Conservation (phyloP, 2,329 filamentous ascomycete species). For the Madurella fahalii region DNA sequence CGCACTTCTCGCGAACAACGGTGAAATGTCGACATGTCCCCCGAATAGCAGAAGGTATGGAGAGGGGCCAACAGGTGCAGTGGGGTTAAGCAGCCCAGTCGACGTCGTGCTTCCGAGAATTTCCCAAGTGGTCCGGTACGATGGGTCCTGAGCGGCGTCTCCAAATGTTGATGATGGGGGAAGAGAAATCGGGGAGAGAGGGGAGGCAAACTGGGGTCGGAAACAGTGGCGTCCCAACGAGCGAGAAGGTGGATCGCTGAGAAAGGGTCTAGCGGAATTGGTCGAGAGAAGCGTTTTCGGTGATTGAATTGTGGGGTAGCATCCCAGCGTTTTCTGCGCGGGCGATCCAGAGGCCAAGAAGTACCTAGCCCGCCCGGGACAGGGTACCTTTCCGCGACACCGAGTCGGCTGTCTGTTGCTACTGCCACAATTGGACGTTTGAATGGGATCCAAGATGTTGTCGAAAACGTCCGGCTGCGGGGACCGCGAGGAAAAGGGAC, state of each 20-base stretch:
- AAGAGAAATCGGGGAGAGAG: conserved; percentile 15
- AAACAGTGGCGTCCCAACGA: conserved; percentile 8
- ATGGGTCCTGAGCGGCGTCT: conserved; percentile 4
- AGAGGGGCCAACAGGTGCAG: too few relatives aligned
- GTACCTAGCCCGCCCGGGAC: not conserved
- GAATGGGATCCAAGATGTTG: not conserved
- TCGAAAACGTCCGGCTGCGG: not conserved
- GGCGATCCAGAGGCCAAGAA: not conserved
- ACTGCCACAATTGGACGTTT: not conserved
- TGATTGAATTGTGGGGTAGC: conserved; percentile 14
- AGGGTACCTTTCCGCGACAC: not conserved
- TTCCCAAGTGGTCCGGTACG: not conserved
- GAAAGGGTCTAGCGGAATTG: conserved; percentile 2
- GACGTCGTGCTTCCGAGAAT: not conserved
- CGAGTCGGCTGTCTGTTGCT: not conserved
- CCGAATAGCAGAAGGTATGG: too few relatives aligned
- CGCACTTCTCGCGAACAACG: not conserved
- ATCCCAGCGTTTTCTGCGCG: conserved; percentile 1
- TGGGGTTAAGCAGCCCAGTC: too few relatives aligned
- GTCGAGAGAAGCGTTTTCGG: conserved; percentile 12
- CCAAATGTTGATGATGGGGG: conserved; percentile 14
- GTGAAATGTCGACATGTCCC: too few relatives aligned
- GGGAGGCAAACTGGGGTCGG: conserved; percentile 17
- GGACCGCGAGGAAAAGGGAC: not conserved
- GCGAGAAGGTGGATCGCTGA: conserved; percentile 8